phyloP scores from a whole-genome alignment of 495 filamentous ascomycete genomes.

The Thermochaetoides thermophila region DNA sequence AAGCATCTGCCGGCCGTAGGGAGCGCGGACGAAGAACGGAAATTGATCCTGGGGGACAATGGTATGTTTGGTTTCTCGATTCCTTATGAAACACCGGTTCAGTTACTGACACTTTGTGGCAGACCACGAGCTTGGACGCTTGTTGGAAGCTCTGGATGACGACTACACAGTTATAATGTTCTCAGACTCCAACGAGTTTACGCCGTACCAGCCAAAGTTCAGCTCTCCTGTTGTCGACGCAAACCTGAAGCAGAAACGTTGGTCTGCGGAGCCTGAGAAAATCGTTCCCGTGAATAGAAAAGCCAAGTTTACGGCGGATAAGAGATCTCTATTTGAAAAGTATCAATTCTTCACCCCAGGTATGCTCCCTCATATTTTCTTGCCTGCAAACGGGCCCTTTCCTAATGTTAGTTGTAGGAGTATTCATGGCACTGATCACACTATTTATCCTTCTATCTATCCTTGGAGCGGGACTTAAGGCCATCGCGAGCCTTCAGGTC shows the following conservation, averaged over 20 bases:
- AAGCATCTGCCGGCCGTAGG: constrained; percentile 28
- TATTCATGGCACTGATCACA: constrained; percentile 66
- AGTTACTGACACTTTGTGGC: constrained; percentile 6
- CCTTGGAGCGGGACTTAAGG: constrained; percentile 59
- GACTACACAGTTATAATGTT: constrained; percentile 35
- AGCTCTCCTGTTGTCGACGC: constrained; percentile 25
- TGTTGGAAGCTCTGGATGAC: constrained; percentile 20
- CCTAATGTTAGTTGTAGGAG: constrained; percentile 13
- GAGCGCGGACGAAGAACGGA: constrained; percentile 35
- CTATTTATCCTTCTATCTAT: constrained; percentile 54
- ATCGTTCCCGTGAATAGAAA: constrained; percentile 8
- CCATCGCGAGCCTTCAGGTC: constrained; percentile 66
- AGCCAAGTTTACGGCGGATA: constrained; percentile 15
- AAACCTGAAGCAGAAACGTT: constrained; percentile 37
- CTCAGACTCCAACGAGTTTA: constrained; percentile 23
- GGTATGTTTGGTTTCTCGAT: constrained; percentile 29
- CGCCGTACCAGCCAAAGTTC: constrained; percentile 34
- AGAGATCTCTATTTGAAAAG: constrained; percentile 62
- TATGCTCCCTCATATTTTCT: constrained; percentile 1
- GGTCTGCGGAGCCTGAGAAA: constrained; percentile 8
- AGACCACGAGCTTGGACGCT: constrained; percentile 28
- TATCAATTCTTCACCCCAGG: constrained; percentile 82
- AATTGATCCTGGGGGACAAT: constrained; percentile 43
- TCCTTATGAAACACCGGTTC: not conserved
- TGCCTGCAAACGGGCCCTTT: not conserved